Evolutionary conservation across 805 yeast genomes (phyloP), one percentile per base, ranked within the genome.

Genomic region (Yarrowia sp.): DNA sequence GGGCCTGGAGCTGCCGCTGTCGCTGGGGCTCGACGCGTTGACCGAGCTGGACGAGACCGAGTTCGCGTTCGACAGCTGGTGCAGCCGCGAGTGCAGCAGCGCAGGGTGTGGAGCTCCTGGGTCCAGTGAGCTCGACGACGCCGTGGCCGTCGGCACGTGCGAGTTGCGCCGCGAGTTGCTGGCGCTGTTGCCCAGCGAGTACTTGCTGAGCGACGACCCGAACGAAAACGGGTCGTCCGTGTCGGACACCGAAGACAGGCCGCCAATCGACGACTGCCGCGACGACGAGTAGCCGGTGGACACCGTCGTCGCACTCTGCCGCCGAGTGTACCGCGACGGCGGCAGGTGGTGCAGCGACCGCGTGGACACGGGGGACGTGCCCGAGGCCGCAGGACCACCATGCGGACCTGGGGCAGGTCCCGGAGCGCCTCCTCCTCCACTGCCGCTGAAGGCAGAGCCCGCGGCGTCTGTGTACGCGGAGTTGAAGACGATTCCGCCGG

Each of bases 161-260:
- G 65, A 63, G 55, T 64, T 66, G 7, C 70, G 55, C 5, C 71
- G 62, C 7, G 69, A 66, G 46, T 62, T 66, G 19, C 67, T 62
- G 2, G 65, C 62, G 16, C 66, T 61, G 38, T 42, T 46, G 14
- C 66, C 61, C 19, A 68, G 66, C 10, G 69, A 66, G 65, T 68
- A 68, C 46, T 69, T 66, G 55, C 66, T 62, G 35, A 68, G 63
- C 13, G 68, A 64, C 39, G 66, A 24, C 35, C 68, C 21, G 42
- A 63, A 38, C 49, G 58, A 33, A 18, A 69, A 63, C 9, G 71
- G 70, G 51, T 69, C 71, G 32, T 69, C 71, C 14, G 61, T 68
- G 47, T 68, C 71, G 3, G 68, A 65, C 9, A 68, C 69, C 1
- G 68, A 65, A 1, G 70, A 68, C 8, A 66, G 51, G 6, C 70